Conservation (phyloP, 306 rosid species). For the Arachis stenosperma region DNA sequence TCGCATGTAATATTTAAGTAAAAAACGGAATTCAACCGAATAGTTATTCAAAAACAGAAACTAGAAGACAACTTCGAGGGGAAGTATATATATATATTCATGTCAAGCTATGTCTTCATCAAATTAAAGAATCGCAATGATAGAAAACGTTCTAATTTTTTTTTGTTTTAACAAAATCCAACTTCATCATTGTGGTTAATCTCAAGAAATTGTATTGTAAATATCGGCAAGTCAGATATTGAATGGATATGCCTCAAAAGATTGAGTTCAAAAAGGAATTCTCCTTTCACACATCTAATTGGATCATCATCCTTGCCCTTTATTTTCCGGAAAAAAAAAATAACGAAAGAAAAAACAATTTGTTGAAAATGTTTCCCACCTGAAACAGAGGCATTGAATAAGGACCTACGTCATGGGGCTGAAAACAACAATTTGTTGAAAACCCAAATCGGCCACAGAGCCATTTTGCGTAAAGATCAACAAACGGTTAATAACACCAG, state of each 20-base stretch:
- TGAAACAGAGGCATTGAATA: constrained; percentile 41
- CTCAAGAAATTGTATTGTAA: background rate
- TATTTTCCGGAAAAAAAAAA: background rate
- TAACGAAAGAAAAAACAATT: background rate
- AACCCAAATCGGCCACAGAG: constrained; percentile 8
- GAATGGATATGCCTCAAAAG: constrained; percentile 62
- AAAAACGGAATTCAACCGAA: too few relatives aligned
- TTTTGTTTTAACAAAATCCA: background rate
- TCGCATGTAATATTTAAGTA: too few relatives aligned
- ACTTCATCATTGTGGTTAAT: background rate
- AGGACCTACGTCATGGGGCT: constrained; percentile 25
- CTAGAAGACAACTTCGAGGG: background rate
- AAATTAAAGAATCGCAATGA: background rate
- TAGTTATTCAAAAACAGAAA: too few relatives aligned
- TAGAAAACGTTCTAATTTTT: too few relatives aligned
- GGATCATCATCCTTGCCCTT: constrained; percentile 66
- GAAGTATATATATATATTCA: too few relatives aligned
- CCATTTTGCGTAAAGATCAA: constrained; percentile 17
- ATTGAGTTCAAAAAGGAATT: constrained; percentile 57
- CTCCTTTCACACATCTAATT: constrained; percentile 81
- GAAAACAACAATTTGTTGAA: constrained; percentile 37
- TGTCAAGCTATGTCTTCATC: too few relatives aligned
- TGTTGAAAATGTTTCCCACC: constrained; percentile 51
- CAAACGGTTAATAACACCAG: constrained; percentile 10
- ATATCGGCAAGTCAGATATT: constrained; percentile 51